These are phyloP conservation scores for Pestalotiopsis sp. DNA, from an alignment of 2,329 filamentous ascomycete genomes.

Conservation along the genomic window DNA sequence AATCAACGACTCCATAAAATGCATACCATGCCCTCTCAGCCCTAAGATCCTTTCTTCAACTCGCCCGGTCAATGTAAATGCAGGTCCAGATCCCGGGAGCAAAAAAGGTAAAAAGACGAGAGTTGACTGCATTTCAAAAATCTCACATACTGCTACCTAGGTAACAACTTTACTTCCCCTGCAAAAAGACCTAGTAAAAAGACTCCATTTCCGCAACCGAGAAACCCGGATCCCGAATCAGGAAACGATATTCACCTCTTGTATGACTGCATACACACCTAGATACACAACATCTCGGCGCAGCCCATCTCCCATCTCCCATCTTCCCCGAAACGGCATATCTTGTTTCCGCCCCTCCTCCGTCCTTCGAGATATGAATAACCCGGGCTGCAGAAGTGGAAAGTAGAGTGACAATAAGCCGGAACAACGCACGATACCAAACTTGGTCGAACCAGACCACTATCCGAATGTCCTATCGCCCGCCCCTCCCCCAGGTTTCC, in stretches of 20 bases:
- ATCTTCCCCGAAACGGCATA: neutral
- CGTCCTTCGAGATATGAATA: neutral
- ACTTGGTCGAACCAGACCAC: too few relatives aligned
- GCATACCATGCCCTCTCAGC: too few relatives aligned
- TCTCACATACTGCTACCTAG: neutral
- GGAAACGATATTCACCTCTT: neutral
- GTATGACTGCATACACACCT: neutral
- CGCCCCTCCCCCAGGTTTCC: too few relatives aligned
- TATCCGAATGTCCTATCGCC: too few relatives aligned
- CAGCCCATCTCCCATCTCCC: neutral
- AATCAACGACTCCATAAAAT: too few relatives aligned
- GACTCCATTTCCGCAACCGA: neutral
- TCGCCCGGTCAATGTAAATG: too few relatives aligned
- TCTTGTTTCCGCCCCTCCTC: neutral
- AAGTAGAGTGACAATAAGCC: neutral
- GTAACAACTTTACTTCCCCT: neutral
- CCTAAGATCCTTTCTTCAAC: too few relatives aligned
- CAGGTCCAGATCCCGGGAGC: too few relatives aligned
- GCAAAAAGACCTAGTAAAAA: neutral
- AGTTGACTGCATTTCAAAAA: neutral
- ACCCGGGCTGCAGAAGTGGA: neutral
- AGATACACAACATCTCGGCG: neutral
- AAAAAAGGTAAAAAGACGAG: neutral
- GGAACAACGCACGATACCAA: too few relatives aligned
- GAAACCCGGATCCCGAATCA: too few relatives aligned